A percentile compares a stretch with the other conserved stretches of the same genome.
These are phyloP conservation scores for Monascus ruber DNA, from an alignment of 2,329 filamentous ascomycete genomes.

Conservation along the genomic window DNA sequence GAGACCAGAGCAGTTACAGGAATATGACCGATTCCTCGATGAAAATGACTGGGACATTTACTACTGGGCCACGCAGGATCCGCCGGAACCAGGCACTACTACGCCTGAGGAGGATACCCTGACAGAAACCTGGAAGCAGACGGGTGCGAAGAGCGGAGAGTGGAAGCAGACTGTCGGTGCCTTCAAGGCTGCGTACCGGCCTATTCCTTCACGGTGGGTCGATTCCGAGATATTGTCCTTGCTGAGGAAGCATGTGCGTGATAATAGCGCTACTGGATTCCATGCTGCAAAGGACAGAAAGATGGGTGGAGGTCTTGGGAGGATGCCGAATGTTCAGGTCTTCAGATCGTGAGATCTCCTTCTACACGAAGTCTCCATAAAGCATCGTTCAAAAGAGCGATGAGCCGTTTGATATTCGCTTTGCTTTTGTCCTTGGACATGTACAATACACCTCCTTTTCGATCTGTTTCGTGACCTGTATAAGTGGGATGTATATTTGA, in stretches of 20 bases:
- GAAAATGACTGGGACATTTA: slow-evolving; percentile 99
- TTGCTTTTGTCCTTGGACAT: too few relatives aligned
- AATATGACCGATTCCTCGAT: slow-evolving; percentile 89
- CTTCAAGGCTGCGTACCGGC: slow-evolving; percentile 86
- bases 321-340: slow-evolving; percentile 37
- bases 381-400: too few relatives aligned
- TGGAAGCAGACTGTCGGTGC: slow-evolving; percentile 95
- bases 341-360: slow-evolving; percentile 18
- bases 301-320: slow-evolving; percentile 30
- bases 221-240: slow-evolving; percentile 66
- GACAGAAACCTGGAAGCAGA: slow-evolving; percentile 40
- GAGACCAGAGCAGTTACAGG: slow-evolving; percentile 58
- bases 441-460: too few relatives aligned
- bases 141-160: slow-evolving; percentile 55
- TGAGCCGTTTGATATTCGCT: too few relatives aligned
- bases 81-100: slow-evolving; percentile 31
- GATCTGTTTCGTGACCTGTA: too few relatives aligned
- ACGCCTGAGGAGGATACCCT: slow-evolving; percentile 22
- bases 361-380: too few relatives aligned
- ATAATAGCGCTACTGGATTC: slow-evolving; percentile 46
- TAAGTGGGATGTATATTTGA: too few relatives aligned
- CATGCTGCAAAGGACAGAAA: slow-evolving; percentile 28
- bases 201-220: slow-evolving; percentile 76
- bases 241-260: slow-evolving; percentile 69
- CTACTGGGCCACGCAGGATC: slow-evolving; percentile 94